Evolutionary conservation across 176 grass and related monocot species (phyloP).

Genomic region (Elymus sibiricus): DNA sequence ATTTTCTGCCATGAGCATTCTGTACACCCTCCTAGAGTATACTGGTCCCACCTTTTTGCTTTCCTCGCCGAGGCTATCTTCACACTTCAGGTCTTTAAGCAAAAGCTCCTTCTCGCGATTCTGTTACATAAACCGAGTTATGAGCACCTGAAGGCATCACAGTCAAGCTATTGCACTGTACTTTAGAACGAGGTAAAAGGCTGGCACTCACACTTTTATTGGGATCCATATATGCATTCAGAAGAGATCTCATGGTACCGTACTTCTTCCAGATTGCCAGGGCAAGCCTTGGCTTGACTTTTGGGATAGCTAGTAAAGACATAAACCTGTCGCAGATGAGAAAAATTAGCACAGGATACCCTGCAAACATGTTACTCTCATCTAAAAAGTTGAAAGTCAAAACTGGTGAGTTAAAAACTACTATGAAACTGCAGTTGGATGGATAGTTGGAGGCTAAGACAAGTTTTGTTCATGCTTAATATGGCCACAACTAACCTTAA

Average conservation of each 20-base stretch:
- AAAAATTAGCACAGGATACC: neutral
- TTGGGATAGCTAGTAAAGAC: conserved; percentile 74
- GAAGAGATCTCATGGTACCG: conserved; percentile 69
- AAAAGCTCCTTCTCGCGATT: conserved; percentile 67
- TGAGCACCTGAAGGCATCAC: neutral
- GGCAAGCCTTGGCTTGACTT: conserved; percentile 51
- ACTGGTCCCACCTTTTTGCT: conserved; percentile 49
- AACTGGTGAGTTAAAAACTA: neutral
- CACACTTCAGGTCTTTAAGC: conserved; percentile 60
- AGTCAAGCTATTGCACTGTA: neutral
- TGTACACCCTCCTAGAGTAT: conserved; percentile 70
- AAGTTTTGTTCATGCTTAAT: neutral
- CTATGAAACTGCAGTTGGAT: neutral
- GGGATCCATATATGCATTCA: conserved; percentile 86
- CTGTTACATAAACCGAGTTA: conserved; percentile 39
- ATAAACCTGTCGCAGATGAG: conserved; percentile 59
- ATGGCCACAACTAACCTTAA: neutral
- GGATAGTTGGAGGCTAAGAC: neutral
- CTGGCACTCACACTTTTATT: conserved; percentile 58
- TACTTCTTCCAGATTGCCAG: conserved; percentile 76
- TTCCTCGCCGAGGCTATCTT: conserved; percentile 44
- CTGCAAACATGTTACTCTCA: neutral
- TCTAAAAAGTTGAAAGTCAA: neutral
- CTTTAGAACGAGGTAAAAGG: neutral
- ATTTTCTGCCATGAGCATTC: conserved; percentile 68